phyloP scores from a whole-genome alignment of 805 yeast genomes.

The baker's yeast (Saccharomyces cerevisiae) region DNA sequence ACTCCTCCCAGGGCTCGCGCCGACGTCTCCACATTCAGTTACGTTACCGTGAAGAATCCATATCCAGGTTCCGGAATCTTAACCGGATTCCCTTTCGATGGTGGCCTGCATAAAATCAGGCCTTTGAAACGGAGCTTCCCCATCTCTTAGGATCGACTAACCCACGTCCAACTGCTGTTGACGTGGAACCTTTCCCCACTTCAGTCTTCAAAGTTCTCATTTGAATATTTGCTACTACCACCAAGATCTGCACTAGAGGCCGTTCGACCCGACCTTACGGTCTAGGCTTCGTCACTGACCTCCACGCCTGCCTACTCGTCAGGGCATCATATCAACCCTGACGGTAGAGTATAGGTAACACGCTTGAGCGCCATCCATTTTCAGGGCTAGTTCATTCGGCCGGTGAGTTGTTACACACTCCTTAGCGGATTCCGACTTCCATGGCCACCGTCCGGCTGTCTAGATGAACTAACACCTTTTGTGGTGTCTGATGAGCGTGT shows the following conservation, averaged over 20 bases:
- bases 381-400: conserved; percentile 41
- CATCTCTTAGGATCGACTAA: conserved; percentile 37
- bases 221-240: conserved; percentile 37
- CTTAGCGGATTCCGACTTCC: conserved; percentile 49
- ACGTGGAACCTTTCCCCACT: conserved; percentile 38
- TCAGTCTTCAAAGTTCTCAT: conserved; percentile 37
- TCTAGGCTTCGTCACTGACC: conserved; percentile 36
- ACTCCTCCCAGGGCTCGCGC: conserved; percentile 39
- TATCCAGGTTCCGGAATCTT: conserved; percentile 38
- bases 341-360: conserved; percentile 36
- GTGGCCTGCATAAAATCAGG: conserved; percentile 30
- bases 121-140: conserved; percentile 35
- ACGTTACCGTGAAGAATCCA: conserved; percentile 37
- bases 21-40: conserved; percentile 37
- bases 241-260: conserved; percentile 38
- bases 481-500: conserved; percentile 40
- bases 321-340: conserved; percentile 33
- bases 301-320: conserved; percentile 38
- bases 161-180: conserved; percentile 38
- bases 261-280: conserved; percentile 35
- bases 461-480: conserved; percentile 38
- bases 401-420: conserved; percentile 47
- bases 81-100: conserved; percentile 39
- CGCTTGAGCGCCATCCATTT: conserved; percentile 37
- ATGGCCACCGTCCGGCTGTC: conserved; percentile 49